Evolutionary conservation across 495 filamentous ascomycete genomes (phyloP).

Genomic region (Podospora pseudocomata): DNA sequence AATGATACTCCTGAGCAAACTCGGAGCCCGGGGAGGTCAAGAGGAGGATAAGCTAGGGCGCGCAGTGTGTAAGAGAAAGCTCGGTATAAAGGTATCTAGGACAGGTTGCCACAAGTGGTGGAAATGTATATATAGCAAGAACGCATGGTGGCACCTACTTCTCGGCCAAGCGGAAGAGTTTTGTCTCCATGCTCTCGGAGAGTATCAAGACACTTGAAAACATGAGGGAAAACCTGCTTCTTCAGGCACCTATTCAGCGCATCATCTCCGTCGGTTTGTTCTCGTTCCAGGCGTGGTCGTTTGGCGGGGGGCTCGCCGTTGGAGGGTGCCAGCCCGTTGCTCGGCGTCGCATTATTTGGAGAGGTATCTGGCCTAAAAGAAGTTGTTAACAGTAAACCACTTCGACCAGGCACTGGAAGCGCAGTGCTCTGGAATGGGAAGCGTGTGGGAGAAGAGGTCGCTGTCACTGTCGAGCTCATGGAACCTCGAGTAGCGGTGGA

Average conservation of each 20-base stretch:
- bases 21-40: constrained; percentile 9
- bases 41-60: neutral
- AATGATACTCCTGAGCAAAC: constrained; percentile 18
- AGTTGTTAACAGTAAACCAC: neutral
- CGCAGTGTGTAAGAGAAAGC: neutral
- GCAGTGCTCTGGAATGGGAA: neutral
- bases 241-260: too few species aligned
- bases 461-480: neutral
- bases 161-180: neutral
- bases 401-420: neutral
- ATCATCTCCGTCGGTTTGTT: neutral
- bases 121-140: neutral
- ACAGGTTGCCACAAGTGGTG: neutral
- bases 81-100: neutral
- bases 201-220: neutral
- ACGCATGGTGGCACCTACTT: neutral
- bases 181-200: neutral
- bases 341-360: neutral
- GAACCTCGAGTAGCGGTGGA: neutral
- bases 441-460: neutral
- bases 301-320: neutral
- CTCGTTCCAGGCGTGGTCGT: neutral
- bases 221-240: neutral
- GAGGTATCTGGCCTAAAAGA: neutral
- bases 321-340: neutral